Evolutionary conservation across 2,329 filamentous ascomycete genomes (phyloP), one percentile per base, ranked within the genome.

Genomic region (Gnomoniopsis smithogilvyi): DNA sequence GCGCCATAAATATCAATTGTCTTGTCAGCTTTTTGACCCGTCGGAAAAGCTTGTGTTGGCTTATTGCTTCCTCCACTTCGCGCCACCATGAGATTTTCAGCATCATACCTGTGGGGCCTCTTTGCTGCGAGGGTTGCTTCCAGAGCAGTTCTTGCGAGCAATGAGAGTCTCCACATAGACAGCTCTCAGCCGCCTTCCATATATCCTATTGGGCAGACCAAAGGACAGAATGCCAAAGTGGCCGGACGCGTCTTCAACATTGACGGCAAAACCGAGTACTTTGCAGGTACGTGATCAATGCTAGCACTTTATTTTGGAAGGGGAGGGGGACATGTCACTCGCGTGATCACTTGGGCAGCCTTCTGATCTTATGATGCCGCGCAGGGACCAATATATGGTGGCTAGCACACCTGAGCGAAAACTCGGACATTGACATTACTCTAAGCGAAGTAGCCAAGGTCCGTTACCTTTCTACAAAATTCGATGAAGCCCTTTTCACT

Each of bases 361-460:
- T 41, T 41, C 14, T 14, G 11, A 41, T 8, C 36, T 3, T 0
- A 1, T 26, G 33, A 10, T 3, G n/a, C 6, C 11, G 2, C 19
- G 8, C 15, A 62, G 60, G 56, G 17, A 62, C 56, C 36, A 62
- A 62, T 33, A 56, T 56, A 14, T 62, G 60, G 60, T 62, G 60
- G 60, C 60, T 62, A 24, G 60, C 56, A 17, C 56, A 59, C 63
- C 65, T 78, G 46, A 80, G 74, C 64, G 79, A 80, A 58, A 75
- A 83, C 62, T 74, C 70, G 8, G 83, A 88, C 66, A 77, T 86
- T 15, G 81, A 86, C 64, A 70, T 73, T n/a, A 71, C 55, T 19
- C 56, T 61, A n/a, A 58, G 51, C 34, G 55, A 61, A 19, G 51
- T 61, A 46, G 55, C 59, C 38, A 61, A 61, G 59, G 59, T 61